Evolutionary conservation across 257 asterid genomes (phyloP), one percentile per base, ranked within the genome.

Genomic region (Galeopsis tetrahit): DNA sequence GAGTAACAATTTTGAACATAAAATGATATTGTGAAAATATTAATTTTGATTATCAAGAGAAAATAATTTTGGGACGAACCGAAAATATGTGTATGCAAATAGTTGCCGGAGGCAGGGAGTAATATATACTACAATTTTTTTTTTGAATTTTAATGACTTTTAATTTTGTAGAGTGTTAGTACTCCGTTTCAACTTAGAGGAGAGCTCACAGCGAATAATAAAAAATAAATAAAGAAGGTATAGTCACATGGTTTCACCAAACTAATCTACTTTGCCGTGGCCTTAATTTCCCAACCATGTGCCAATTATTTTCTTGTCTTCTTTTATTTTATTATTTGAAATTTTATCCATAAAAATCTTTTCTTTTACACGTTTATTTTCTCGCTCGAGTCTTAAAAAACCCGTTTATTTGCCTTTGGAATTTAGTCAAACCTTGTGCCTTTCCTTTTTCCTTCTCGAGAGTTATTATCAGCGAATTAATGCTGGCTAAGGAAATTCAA

Each of bases 181-280:
- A 21, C 28, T 21, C 28, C 28, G 28, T 21, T 21, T 33, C 9
- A 9, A 58, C 2, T 46, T 57, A 68, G 58, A 14, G 48, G 28
- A 70, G 62, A 62, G 40, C 40, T 48, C 14, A 34, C 0, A 44
- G 63, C 36, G 40, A 10, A 33, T 48, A 71, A 48, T 10, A 8
- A 40, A 39, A 60, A 72, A 53, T 35, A 15, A 42, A 38, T 21
- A 21, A 21, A 21, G 28, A 65, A 42, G 42, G 49, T 51, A 35
- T 34, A 34, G 56, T 59, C 69, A 75, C 74, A 75, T 75, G 79
- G 14, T 17, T 58, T 43, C 69, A 75, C 74, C 79, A 75, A 75
- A 67, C 64, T 17, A 48, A 75, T 58, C 64, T 44, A 59, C 74
- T 75, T 46, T 75, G 56, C 70, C 52, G 63, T 28, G 36, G 21